Base-by-base conservation (phyloP, 106 monocot species). In the Hemerocallis citrina region DNA sequence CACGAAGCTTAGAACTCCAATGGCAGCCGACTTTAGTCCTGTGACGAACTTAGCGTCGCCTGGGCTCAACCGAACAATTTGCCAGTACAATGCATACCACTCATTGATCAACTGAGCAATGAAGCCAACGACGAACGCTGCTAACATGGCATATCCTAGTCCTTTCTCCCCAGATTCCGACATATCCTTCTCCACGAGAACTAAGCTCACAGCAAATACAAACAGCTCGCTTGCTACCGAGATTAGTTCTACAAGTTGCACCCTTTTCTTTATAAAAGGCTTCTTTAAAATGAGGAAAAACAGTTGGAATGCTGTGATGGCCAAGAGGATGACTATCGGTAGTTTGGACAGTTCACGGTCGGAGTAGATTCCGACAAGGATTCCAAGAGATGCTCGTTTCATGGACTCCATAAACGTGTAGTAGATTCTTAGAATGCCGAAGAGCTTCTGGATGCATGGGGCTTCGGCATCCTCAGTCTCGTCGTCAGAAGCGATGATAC, bases 381-480 rank as follows among this genome's bases (percentile, higher is more conserved):
- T 55, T 23, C 86, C 95, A 21, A 96, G 59, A 15, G 67, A 44
- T 0, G 62, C 68, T 0, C 95, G 81, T 29, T 96, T 96, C n/a
- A 81, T 28, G 7, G 60, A 66, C 33, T 96, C 90, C 2, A 96
- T 7, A 16, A 96, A 68, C 4, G 81, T 84, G 65, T 87, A 96
- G 66, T 96, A 90, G 45, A 90, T 96, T n/a, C 95, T 73, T 7
- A 96, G 80, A 19, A 84, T 84, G 47, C 86, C 90, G 31, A 86
- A 87, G 61, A 96, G 68, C 41, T 84, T 96, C 51, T 96, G 86
- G 40, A 96, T 76, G 63, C 81, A 79, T 0, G 89, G 75, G 7
- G 90, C 86, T 59, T 90, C 90, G 10, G 95, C 78, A 57, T 96
- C 95, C 55, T 90, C 90, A 0, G 61, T 90, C 64, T 96, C 95